A percentile compares a stretch with the other conserved stretches of the same genome.
phyloP scores from a whole-genome alignment of 2,329 filamentous ascomycete species.

The Didymella lethalis region DNA sequence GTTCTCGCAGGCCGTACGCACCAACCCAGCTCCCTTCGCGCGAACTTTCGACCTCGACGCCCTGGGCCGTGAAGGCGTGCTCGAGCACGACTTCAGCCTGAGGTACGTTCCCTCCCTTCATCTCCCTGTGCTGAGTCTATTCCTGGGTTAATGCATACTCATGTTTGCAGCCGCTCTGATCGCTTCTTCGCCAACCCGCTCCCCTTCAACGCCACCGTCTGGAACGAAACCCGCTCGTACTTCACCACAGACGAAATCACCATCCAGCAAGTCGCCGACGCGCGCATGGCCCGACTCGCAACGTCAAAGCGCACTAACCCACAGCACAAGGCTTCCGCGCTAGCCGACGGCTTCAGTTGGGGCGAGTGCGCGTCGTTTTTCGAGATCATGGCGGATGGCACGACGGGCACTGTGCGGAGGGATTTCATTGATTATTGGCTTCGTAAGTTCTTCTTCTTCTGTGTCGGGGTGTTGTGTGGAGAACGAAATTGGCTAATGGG shows the following conservation, averaged over 20 bases:
- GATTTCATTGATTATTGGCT: background rate
- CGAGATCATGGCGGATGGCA: background rate
- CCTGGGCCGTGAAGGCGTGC: background rate
- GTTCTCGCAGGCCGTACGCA: background rate
- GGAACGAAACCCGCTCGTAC: background rate
- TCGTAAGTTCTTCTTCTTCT: background rate
- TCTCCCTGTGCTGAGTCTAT: too few relatives aligned
- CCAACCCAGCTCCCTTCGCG: background rate
- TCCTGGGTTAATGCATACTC: too few relatives aligned
- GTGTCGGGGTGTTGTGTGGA: too few relatives aligned
- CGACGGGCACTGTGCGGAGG: background rate
- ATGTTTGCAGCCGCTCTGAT: background rate
- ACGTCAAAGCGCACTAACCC: background rate
- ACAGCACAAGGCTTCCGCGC: background rate
- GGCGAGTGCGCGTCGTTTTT: background rate
- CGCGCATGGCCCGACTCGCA: background rate
- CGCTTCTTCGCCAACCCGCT: background rate
- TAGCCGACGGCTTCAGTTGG: background rate
- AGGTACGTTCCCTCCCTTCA: background rate
- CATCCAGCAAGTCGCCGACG: background rate
- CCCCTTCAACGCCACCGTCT: background rate
- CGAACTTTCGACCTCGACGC: background rate
- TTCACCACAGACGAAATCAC: background rate
- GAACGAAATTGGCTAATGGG: background rate
- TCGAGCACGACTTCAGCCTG: background rate